Base-by-base conservation (phyloP, 306 rosid genomes). In the Prinsepia uniflora region DNA sequence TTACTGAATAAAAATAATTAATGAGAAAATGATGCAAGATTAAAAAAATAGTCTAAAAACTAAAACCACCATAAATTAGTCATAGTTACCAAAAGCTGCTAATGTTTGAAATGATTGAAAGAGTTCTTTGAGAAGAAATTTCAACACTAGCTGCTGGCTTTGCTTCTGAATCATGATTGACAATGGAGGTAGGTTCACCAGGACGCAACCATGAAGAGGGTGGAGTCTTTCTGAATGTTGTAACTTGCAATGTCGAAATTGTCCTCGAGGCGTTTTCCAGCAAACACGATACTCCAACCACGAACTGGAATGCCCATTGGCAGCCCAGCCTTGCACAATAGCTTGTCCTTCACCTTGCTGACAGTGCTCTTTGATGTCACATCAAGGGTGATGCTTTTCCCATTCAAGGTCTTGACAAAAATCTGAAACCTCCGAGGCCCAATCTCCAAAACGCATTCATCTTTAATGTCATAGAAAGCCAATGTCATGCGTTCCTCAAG, bases 381-480 rank as follows among this genome's bases (percentile, higher is more conserved):
- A n/a, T 56, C 17, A 44, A 71, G 48, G 20, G 76, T 64, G 15
- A 71, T 14, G 9, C 49, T 63, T 22, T 55, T 67, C 43, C 78
- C 78, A 36, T 44, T 44, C 72, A 63, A 67, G 10, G 13, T 50
- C 73, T 22, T 76, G 13, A 80, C 80, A 41, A 76, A 56, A 45
- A 81, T 60, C 65, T 68, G 81, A 53, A 81, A 43, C 47, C 10
- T 5, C 15, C 10, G 34, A 63, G 66, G 63, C 34, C 8, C 12
- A 45, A 81, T 43, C 40, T 64, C 63, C 56, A 81, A 65, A 24
- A 15, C 18, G 1, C 60, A 43, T 44, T 52, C 45, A 45, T 77
- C 81, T 36, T n/a, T 50, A 7, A 77, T 19, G 43, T 60, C 81
- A 50, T 76, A 75, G 55, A 24, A 80, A n/a, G 80, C 81, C 63